Conservation (phyloP, 306 rosid genomes). For the Cyamopsis tetragonoloba region DNA sequence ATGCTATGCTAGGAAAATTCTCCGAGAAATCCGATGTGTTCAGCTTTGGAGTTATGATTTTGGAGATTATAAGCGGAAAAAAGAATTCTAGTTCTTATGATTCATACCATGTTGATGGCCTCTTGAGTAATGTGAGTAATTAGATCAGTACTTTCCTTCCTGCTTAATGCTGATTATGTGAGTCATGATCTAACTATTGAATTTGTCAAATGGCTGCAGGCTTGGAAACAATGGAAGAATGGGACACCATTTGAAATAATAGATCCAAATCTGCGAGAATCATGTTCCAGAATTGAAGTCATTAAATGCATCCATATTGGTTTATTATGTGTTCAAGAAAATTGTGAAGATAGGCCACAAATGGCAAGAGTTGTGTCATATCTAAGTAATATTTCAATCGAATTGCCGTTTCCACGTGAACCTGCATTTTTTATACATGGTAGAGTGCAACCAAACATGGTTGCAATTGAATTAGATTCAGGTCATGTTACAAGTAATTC, state of each 20-base stretch:
- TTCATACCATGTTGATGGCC: conserved; percentile 30
- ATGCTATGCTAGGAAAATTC: conserved; percentile 45
- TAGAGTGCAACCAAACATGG: conserved; percentile 20
- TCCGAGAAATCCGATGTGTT: conserved; percentile 39
- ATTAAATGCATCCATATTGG: conserved; percentile 48
- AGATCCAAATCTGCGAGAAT: conserved; percentile 37
- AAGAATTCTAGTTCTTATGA: conserved; percentile 36
- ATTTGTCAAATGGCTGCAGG: conserved; percentile 33
- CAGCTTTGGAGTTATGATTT: conserved; percentile 45
- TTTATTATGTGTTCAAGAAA: conserved; percentile 63
- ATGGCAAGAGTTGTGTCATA: conserved; percentile 44
- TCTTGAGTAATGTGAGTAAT: conserved; percentile 45
- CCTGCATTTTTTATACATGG: conserved; percentile 52
- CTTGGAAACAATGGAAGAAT: conserved; percentile 49
- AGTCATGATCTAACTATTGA: no score
- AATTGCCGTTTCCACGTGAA: conserved; percentile 48
- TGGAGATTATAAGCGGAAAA: conserved; percentile 48
- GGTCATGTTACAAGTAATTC: conserved; percentile 28
- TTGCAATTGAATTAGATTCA: conserved; percentile 23
- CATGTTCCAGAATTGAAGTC: conserved; percentile 30
- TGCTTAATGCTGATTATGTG: no score
- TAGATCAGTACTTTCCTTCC: no score
- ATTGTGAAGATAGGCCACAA: conserved; percentile 55
- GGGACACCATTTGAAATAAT: conserved; percentile 27
- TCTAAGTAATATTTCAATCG: conserved; percentile 31